Conservation (phyloP, 2,329 filamentous ascomycete species). For the Tricladium varicosporioides region DNA sequence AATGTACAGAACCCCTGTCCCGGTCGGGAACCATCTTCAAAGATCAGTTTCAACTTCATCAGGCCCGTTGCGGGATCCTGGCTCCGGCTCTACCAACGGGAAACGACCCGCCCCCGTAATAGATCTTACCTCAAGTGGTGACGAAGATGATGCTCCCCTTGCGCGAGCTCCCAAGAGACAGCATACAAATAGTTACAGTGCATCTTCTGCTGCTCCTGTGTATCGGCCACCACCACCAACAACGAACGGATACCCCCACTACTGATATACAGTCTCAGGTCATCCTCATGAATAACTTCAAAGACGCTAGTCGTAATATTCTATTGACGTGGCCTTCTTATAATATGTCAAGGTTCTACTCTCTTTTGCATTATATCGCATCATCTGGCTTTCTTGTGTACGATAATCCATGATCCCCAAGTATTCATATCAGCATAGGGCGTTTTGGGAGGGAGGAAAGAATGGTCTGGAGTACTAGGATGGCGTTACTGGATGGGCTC, state of each 20-base stretch:
- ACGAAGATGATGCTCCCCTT: slow-evolving; percentile 46
- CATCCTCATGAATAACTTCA: no score
- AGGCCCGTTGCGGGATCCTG: slow-evolving; percentile 14
- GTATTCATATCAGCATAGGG: slow-evolving; percentile 4
- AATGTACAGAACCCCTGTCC: slow-evolving; percentile 18
- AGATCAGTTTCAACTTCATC: slow-evolving; percentile 40
- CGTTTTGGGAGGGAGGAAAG: background rate
- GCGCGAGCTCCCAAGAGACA: slow-evolving; percentile 34
- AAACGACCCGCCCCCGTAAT: slow-evolving; percentile 51
- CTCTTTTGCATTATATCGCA: background rate
- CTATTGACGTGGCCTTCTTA: no score
- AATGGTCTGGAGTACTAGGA: no score
- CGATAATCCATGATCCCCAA: slow-evolving; percentile 4
- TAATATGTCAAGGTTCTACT: background rate
- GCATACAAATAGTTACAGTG: slow-evolving; percentile 14
- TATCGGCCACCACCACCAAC: slow-evolving; percentile 17
- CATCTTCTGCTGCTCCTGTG: slow-evolving; percentile 7
- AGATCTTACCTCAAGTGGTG: slow-evolving; percentile 52
- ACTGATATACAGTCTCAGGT: background rate
- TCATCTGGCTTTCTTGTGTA: slow-evolving; percentile 5
- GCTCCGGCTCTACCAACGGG: slow-evolving; percentile 19
- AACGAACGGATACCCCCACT: slow-evolving; percentile 8
- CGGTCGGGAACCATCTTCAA: slow-evolving; percentile 15
- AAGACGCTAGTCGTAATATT: no score
- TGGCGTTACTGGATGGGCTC: no score